These are phyloP conservation scores for Rhodocollybia butyracea DNA, from an alignment of 768 basidiomycete species.

Conservation along the genomic window DNA sequence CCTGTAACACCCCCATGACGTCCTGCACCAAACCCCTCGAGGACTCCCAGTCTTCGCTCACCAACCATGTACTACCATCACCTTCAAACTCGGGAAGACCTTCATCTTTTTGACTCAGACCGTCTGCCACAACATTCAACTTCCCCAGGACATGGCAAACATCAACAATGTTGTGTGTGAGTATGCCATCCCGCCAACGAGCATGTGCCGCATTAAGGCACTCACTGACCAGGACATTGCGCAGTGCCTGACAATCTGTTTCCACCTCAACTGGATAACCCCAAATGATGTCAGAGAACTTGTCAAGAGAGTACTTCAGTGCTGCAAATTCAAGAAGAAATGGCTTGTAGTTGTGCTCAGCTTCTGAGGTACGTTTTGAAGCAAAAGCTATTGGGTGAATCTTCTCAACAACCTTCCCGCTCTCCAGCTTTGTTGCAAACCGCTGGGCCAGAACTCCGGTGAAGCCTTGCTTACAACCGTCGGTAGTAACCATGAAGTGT, in stretches of 20 bases:
- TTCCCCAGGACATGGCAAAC: constrained; percentile 18
- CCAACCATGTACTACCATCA: constrained; percentile 28
- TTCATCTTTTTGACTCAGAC: constrained; percentile 22
- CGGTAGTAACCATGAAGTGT: no score
- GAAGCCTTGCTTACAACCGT: no score
- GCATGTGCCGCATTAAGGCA: constrained; percentile 28
- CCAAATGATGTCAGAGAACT: no score
- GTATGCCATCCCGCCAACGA: constrained; percentile 30
- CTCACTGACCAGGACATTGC: constrained; percentile 25
- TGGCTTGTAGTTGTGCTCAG: no score
- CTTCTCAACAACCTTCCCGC: no score
- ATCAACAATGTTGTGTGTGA: constrained; percentile 23
- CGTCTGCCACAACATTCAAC: constrained; percentile 25
- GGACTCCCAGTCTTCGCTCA: constrained; percentile 23
- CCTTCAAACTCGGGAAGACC: constrained; percentile 8
- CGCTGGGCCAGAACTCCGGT: no score
- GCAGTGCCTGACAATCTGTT: constrained; percentile 34
- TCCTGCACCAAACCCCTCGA: constrained; percentile 14
- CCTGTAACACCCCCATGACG: constrained; percentile 7
- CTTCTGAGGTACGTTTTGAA: no score
- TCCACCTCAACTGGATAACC: no score
- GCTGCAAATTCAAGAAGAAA: no score
- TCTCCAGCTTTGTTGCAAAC: no score
- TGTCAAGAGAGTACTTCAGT: no score
- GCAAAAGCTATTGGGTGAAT: no score